Evolutionary conservation across 108 stramenopile genomes (phyloP), one percentile per base, ranked within the genome.

Genomic region (Skeletonema marinoi): DNA sequence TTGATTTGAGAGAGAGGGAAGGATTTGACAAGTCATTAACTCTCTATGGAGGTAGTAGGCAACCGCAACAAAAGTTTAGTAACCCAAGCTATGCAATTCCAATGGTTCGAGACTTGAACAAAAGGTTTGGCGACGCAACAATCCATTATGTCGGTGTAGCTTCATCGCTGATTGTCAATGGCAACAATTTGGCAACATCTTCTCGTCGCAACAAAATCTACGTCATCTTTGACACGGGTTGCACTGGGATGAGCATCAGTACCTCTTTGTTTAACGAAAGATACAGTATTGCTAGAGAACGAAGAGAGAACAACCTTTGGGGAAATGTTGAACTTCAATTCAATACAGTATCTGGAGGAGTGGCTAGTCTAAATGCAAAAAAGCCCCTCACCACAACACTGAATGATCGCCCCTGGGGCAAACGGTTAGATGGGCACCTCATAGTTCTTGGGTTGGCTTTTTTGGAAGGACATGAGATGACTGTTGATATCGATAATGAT

Each of bases 101-200:
- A 60, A 39, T 89, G 48, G 78, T 81, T 6, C 63, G 73, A 10
- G 80, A 84, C 60, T 66, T 90, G 70, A 70, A 82, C 39, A 73
- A 78, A 11, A 68, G 69, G 46, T 88, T 81, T 65, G 88, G 88
- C 38, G 90, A 89, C 78, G 88, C 90, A 17, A 85, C 85, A 32
- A 70, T 74, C 14, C 90, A 91, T 65, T 91, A 91, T 74, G 82
- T 85, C 7, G 82, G 82, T 10, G 46, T 67, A n/a, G 86, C 86
- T 5, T 70, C 75, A 21, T 82, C 83, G 1, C 73, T 91, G 32
- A 65, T 31, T 11, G 80, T 85, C 11, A 86, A 89, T 66, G 87
- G 87, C 12, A 60, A 19, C 36, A 77, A 79, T 17, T 62, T 88
- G 6, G 71, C 65, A 30, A 42, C 80, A 1, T 60, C 64, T 4